These are phyloP conservation scores for Ceratocystis cacaofunesta DNA, from an alignment of 2,329 filamentous ascomycete species.

Conservation along the genomic window DNA sequence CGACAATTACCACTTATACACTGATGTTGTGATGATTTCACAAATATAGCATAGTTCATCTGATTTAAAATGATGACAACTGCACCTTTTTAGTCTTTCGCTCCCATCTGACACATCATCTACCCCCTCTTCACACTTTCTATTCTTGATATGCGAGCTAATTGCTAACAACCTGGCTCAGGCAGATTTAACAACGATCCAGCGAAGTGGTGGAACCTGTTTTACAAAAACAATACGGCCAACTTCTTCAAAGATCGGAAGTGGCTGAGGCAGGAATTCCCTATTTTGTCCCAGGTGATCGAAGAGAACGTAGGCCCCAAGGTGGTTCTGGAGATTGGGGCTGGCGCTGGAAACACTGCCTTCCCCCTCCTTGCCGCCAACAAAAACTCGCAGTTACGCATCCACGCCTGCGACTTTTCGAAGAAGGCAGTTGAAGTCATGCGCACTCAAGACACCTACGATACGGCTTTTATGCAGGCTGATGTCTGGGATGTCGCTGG, in stretches of 20 bases:
- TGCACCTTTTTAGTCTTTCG: constrained; percentile 49
- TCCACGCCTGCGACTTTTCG: constrained; percentile 94
- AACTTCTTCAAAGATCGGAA: constrained; percentile 99
- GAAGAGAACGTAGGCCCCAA: constrained; percentile 51
- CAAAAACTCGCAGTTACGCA: constrained; percentile 62
- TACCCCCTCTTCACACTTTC: constrained; percentile 13
- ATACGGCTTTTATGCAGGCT: constrained; percentile 53
- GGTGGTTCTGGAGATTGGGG: constrained; percentile 76
- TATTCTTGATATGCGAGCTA: constrained; percentile 11
- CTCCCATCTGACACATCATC: constrained; percentile 50
- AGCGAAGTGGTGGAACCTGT: constrained; percentile 94
- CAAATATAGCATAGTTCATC: constrained; percentile 55
- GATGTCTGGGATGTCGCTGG: constrained; percentile 89
- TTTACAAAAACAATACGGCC: constrained; percentile 92
- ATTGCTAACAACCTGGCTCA: constrained; percentile 24
- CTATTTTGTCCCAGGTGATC: constrained; percentile 65
- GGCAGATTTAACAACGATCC: constrained; percentile 78
- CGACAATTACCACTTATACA: constrained; percentile 12
- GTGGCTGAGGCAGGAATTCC: constrained; percentile 94
- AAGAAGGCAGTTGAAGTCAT: constrained; percentile 92
- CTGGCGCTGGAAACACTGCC: constrained; percentile 89
- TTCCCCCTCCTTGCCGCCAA: constrained; percentile 81
- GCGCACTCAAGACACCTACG: constrained; percentile 61
- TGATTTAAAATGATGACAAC: constrained; percentile 50
- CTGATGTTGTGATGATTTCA: constrained; percentile 40